Base-by-base conservation (phyloP, 371 early-diverging fungal species). In the Gilbertella persicaria region DNA sequence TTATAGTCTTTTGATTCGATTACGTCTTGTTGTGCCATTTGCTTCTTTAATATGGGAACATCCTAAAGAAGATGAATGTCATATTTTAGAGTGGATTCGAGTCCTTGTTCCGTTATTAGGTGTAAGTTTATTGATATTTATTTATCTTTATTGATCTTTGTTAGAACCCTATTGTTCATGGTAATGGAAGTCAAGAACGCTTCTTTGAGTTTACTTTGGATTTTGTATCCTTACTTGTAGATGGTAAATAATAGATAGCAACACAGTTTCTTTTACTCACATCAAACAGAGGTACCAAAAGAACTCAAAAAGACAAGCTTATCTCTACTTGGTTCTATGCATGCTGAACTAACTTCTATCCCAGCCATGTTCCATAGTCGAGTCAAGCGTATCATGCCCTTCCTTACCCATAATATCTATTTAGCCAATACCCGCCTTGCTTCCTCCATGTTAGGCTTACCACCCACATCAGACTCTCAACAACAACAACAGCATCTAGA, bases 151-250 rank as follows among this genome's bases (percentile, higher is more conserved):
- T 38, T 8, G n/a, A 49, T 53, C 10, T 16, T 20, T 20, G 30
- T 12, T 58, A 81, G 64, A 80, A 73, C 13, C 79, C 84, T 1
- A 60, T 84, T 44, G 60, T 84, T 16, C 84, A 84, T 54, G 84
- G 84, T 6, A 79, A 82, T 52, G 81, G 84, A 19, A 76, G 77
- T n/a, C 80, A 84, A 44, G 84, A 84, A 43, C 64, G 72, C 16
- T 69, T 79, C 17, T 84, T 84, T 68, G 84, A 84, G 49, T 82
- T 84, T 61, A 73, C 75, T 12, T 59, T 84, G 17, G 84, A 84
- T 49, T 61, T 84, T 45, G 81, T 82, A 12, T 84, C 84, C 2
- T 57, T 80, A 30, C 43, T 84, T 5, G 78, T 84, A 66, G 84
- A 84, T 45, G 78, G 71, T 73, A 65, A 58, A n/a, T 28, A 8